Conservation (phyloP, 371 early-diverging fungal genomes). For the Catenaria anguillulae region DNA sequence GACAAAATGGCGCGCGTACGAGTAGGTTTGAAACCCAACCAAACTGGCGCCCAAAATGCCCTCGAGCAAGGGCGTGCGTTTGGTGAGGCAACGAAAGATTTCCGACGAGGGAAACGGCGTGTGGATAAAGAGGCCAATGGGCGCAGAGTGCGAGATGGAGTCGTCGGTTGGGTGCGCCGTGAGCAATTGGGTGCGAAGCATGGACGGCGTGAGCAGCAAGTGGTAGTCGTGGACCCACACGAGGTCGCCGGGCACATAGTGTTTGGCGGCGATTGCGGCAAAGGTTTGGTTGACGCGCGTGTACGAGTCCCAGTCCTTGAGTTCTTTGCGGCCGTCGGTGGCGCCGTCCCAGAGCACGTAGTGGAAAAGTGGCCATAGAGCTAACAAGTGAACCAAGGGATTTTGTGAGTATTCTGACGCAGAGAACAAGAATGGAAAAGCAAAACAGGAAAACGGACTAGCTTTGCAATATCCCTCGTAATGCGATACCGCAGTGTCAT, state of each 20-base stretch:
- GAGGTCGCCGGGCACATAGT: slow-evolving; percentile 60
- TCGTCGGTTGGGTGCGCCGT: neutral
- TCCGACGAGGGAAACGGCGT: slow-evolving; percentile 91
- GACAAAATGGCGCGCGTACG: slow-evolving; percentile 19
- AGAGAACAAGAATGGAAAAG: neutral
- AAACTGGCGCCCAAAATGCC: slow-evolving; percentile 87
- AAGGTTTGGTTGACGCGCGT: slow-evolving; percentile 69
- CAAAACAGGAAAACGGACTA: no score
- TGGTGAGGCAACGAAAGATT: slow-evolving; percentile 82
- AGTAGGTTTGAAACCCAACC: slow-evolving; percentile 68
- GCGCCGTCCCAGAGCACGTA: slow-evolving; percentile 79
- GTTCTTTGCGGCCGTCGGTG: slow-evolving; percentile 37
- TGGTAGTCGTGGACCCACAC: slow-evolving; percentile 94
- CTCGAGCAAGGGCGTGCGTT: slow-evolving; percentile 73
- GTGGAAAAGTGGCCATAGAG: slow-evolving; percentile 98
- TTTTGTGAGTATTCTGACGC: slow-evolving; percentile 7
- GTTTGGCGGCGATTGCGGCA: slow-evolving; percentile 56
- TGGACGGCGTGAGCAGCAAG: slow-evolving; percentile 68
- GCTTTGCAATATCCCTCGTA: slow-evolving; percentile 40
- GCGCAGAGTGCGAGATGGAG: slow-evolving; percentile 26
- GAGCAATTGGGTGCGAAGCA: slow-evolving; percentile 39
- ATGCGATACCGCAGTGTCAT: slow-evolving; percentile 23
- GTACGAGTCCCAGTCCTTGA: slow-evolving; percentile 71
- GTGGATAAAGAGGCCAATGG: slow-evolving; percentile 93
- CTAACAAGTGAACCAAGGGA: no score